A percentile compares a stretch with the other conserved stretches of the same genome.
phyloP scores from a whole-genome alignment of 306 rosid genomes.

The Prosopis cineraria region DNA sequence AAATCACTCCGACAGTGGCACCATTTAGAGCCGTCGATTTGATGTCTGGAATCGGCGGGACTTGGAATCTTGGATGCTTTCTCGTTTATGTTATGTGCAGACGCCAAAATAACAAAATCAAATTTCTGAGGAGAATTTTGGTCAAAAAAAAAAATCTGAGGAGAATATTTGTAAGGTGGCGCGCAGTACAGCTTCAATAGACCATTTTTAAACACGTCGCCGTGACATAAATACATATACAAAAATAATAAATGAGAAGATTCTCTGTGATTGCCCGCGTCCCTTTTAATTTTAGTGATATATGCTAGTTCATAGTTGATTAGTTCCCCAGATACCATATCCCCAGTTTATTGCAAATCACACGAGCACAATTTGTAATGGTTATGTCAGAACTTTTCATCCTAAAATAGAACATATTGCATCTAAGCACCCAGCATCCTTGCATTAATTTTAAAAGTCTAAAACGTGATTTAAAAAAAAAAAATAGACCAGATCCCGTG shows the following conservation, averaged over 20 bases:
- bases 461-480: no score
- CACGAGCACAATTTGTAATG: neutral
- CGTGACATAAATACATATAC: neutral
- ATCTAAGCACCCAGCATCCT: neutral
- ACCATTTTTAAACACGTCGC: neutral
- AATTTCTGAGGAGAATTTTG: neutral
- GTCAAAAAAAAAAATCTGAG: no score
- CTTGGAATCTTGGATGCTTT: neutral
- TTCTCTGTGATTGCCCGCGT: neutral
- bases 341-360: neutral
- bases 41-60: neutral
- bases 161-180: neutral
- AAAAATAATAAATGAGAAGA: neutral
- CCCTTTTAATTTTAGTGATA: neutral
- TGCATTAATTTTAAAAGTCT: no score
- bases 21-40: neutral
- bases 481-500: no score
- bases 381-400: neutral
- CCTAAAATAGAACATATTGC: neutral
- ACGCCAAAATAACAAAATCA: neutral
- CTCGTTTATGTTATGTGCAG: neutral
- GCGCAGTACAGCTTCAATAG: neutral
- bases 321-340: neutral
- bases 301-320: neutral
- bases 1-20: conserved; percentile 27